Base-by-base conservation (phyloP, 345 rosid genomes). In the Sonneratia caseolaris region DNA sequence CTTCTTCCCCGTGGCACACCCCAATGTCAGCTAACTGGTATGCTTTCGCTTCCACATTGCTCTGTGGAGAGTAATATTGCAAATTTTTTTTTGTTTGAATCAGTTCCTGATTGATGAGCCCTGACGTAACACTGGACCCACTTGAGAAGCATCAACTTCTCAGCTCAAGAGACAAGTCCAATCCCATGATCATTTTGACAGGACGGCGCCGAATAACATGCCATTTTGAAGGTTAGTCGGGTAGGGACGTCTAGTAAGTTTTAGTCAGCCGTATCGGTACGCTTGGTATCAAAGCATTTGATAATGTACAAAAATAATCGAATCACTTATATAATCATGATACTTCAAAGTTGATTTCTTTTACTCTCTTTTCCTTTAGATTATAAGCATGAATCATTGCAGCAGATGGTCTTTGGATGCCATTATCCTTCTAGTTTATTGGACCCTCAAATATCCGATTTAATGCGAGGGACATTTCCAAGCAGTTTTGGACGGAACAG, bases 1-100 rank as follows among this genome's bases (percentile, higher is more conserved):
- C 86, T 91, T 91, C 83, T 94, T 91, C 83, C 97, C 93, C 27
- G 74, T 89, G 81, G 74, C 85, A 76, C 96, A 86, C 72, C 76
- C 95, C 70, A 80, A 88, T 76, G 82, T 89, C 24, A 81, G 89
- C 79, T 91, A 84, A 86, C 79, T 10, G 18, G 37, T 43, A 40
- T 24, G 56, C 21, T 68, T 32, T 32, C 4, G 32, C 12, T 62
- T 27, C 37, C 8, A 11, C 66, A 62, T 35, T 22, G 66, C 24
- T 62, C 8, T 61, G 37, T 14, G 62, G 49, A n/a, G 24, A 56
- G 27, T 18, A 21, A 35, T 57, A 61, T 32, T 61, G 6, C 14
- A 62, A 11, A 13, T 7, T 9, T 62, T 14, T 62, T 18, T 32
- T 32, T 19, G 0, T 13, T 35, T 27, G 37, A 62, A 13, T 3